Evolutionary conservation across 352 stramenopile genomes (phyloP).

Genomic region (Pythium rishiriense): DNA sequence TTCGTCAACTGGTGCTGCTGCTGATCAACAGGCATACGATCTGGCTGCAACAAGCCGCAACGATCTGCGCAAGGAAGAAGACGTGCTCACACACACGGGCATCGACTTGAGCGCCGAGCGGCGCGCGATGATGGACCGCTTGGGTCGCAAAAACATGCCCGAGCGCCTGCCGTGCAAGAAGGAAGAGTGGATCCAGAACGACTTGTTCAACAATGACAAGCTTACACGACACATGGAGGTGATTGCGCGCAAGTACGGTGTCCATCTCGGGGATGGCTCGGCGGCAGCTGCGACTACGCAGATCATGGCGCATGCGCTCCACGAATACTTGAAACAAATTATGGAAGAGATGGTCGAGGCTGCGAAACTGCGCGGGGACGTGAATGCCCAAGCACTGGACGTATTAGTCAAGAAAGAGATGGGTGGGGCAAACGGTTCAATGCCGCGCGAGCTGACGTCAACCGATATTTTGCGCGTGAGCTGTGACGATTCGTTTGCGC

Average conservation of each 20-base stretch:
- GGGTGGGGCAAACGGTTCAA: conserved; percentile 14
- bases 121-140: conserved; percentile 76
- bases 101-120: conserved; percentile 78
- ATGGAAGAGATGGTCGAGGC: conserved; percentile 87
- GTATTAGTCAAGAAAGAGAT: conserved; percentile 46
- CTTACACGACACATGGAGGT: conserved; percentile 60
- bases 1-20: conserved; percentile 20
- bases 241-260: conserved; percentile 45
- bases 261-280: conserved; percentile 40
- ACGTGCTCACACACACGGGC: conserved; percentile 82
- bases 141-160: conserved; percentile 32
- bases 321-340: conserved; percentile 86
- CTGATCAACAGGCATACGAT: conserved; percentile 34
- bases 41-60: conserved; percentile 59
- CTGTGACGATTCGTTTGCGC: conserved; percentile 77
- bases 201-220: conserved; percentile 77
- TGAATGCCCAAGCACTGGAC: conserved; percentile 46
- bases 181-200: conserved; percentile 76
- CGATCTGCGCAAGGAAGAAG: conserved; percentile 80
- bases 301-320: conserved; percentile 82
- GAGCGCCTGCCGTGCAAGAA: conserved; percentile 71
- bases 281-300: conserved; percentile 45
- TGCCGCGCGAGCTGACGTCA: conserved; percentile 56
- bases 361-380: conserved; percentile 72
- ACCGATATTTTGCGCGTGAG: conserved; percentile 85